These are phyloP conservation scores for Tricladium varicosporioides DNA, from an alignment of 2,329 filamentous ascomycete species.

Conservation along the genomic window DNA sequence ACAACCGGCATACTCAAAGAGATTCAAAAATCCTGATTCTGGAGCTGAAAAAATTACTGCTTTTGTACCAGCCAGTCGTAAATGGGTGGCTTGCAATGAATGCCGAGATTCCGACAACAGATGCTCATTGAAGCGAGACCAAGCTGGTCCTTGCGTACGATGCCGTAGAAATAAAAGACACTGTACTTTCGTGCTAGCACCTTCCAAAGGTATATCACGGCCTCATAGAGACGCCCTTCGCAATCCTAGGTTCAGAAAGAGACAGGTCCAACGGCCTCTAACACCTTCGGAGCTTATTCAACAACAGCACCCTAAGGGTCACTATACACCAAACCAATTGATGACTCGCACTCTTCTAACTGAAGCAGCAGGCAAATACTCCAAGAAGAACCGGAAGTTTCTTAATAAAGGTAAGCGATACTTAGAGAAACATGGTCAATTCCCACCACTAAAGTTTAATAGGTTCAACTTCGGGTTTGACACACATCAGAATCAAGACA, in stretches of 20 bases:
- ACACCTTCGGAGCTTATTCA: neutral
- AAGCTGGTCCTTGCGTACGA: constrained; percentile 21
- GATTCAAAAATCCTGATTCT: neutral
- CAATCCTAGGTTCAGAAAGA: neutral
- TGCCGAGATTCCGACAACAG: constrained; percentile 14
- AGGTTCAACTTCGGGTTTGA: neutral
- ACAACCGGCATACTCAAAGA: constrained; percentile 1
- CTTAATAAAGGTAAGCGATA: neutral
- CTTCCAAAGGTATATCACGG: neutral
- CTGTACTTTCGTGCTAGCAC: constrained; percentile 20
- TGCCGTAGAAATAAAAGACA: constrained; percentile 13
- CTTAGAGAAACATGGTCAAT: neutral
- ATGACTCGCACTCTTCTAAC: neutral
- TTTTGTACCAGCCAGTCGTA: neutral
- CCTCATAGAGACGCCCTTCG: neutral
- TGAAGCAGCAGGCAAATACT: neutral
- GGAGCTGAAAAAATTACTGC: neutral
- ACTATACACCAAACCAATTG: neutral
- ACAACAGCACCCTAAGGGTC: neutral
- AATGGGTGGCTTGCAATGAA: constrained; percentile 20
- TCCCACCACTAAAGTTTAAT: constrained; percentile 6
- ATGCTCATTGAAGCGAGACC: constrained; percentile 19
- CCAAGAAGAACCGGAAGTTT: neutral
- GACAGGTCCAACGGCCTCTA: neutral
- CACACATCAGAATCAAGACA: constrained; percentile 22